These are phyloP conservation scores for Dentipellis fragilis DNA, from an alignment of 768 basidiomycete genomes.

Conservation along the genomic window DNA sequence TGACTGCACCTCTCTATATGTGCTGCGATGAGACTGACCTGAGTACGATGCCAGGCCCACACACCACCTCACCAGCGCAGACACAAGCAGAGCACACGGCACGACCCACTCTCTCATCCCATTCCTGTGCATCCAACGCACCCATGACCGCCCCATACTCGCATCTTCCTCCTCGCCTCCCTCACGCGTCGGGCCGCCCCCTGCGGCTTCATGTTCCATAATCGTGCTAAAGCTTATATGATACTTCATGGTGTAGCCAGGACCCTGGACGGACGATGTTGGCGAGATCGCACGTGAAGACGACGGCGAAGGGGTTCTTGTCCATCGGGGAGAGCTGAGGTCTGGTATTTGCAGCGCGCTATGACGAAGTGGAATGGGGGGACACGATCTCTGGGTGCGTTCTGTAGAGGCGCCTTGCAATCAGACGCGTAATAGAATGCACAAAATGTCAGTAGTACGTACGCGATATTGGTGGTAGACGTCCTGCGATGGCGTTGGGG, in stretches of 20 bases:
- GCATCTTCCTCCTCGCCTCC: conserved; percentile 16
- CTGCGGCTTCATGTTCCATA: conserved; percentile 23
- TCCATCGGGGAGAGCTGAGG: conserved; percentile 28
- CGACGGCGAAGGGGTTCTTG: conserved; percentile 18
- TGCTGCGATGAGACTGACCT: conserved; percentile 38
- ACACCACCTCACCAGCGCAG: conserved; percentile 54
- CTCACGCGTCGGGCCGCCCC: conserved; percentile 6
- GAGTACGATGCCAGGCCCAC: conserved; percentile 76
- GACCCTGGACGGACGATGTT: conserved; percentile 31
- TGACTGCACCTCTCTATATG: neutral
- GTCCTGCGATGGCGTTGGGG: neutral
- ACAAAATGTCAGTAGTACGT: conserved; percentile 1
- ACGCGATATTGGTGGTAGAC: conserved; percentile 6
- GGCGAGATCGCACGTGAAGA: conserved; percentile 36
- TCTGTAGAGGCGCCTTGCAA: neutral
- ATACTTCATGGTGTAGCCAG: conserved; percentile 10
- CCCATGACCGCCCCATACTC: conserved; percentile 51
- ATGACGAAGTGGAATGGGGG: conserved; percentile 58
- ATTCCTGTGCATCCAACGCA: conserved; percentile 73
- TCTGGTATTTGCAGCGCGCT: conserved; percentile 45
- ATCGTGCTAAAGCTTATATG: conserved; percentile 35
- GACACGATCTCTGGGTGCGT: conserved; percentile 42
- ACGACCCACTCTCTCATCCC: conserved; percentile 51
- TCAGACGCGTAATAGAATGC: neutral
- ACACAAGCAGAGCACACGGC: conserved; percentile 41